phyloP scores from a whole-genome alignment of 2,329 filamentous ascomycete species.

The Phoma sp. region DNA sequence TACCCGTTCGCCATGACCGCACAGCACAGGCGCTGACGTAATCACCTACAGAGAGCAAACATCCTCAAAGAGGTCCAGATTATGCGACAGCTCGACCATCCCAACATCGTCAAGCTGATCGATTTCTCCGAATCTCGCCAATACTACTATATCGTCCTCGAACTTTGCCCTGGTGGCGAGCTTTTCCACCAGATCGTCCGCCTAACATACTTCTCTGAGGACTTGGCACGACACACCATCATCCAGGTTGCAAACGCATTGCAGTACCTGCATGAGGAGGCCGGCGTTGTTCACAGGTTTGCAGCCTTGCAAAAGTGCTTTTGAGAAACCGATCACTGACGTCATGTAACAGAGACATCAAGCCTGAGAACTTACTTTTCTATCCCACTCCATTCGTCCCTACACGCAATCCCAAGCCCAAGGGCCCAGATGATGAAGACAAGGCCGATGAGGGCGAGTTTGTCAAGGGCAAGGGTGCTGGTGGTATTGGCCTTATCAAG shows the following conservation, averaged over 20 bases:
- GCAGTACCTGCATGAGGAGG: conserved; percentile 92
- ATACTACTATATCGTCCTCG: conserved; percentile 97
- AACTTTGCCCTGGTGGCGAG: conserved; percentile 93
- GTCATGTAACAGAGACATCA: conserved; percentile 77
- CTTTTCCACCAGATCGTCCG: conserved; percentile 98
- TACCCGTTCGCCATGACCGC: conserved; percentile 26
- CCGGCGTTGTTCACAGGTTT: conserved; percentile 95
- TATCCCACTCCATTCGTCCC: conserved; percentile 83
- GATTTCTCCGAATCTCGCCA: conserved; percentile 93
- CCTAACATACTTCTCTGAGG: conserved; percentile 97
- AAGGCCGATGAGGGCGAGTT: conserved; percentile 98
- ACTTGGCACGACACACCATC: conserved; percentile 93
- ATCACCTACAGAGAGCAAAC: conserved; percentile 77
- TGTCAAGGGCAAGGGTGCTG: conserved; percentile 76
- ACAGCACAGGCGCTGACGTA: conserved; percentile 51
- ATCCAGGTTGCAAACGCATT: conserved; percentile 92
- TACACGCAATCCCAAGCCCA: conserved; percentile 79
- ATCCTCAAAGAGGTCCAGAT: conserved; percentile 99
- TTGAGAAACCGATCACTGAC: conserved; percentile 39
- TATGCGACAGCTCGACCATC: conserved; percentile 95
- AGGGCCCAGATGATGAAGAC: conserved; percentile 88
- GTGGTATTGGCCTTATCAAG: conserved; percentile 94
- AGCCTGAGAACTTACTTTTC: conserved; percentile 96
- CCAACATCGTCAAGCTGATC: conserved; percentile 91
- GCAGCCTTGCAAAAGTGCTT: conserved; percentile 37